Evolutionary conservation across 2,329 filamentous ascomycete genomes (phyloP).

Genomic region (Epichloe elymi): DNA sequence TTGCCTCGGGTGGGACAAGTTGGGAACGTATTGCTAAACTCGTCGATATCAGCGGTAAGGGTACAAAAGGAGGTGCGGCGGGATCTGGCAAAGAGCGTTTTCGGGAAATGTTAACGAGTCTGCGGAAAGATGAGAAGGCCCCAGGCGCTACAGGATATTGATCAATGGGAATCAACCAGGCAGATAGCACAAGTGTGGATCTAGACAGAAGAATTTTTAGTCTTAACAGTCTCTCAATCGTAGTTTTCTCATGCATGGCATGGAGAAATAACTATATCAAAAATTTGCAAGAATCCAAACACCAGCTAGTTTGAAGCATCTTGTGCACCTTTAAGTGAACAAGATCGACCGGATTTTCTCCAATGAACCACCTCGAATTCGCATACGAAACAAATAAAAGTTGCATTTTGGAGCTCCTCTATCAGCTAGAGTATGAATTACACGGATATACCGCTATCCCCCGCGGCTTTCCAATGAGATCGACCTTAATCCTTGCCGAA

Average conservation of each 20-base stretch:
- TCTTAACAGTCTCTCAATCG: too few relatives aligned
- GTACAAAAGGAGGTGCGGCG: conserved; percentile 68
- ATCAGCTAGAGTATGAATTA: neutral
- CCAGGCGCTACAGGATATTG: conserved; percentile 53
- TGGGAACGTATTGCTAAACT: conserved; percentile 98
- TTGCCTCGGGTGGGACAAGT: conserved; percentile 84
- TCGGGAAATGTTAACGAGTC: conserved; percentile 72
- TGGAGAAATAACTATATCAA: neutral
- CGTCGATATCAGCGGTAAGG: conserved; percentile 94
- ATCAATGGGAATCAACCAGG: conserved; percentile 19
- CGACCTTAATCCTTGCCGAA: conserved; percentile 40
- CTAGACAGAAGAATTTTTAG: neutral
- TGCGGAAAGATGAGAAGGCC: conserved; percentile 88
- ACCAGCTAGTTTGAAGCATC: neutral
- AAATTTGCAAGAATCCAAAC: neutral
- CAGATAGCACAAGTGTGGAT: neutral
- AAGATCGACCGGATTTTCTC: neutral
- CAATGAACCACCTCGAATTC: neutral
- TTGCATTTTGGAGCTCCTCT: neutral
- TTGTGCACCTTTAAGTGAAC: too few relatives aligned
- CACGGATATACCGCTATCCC: neutral
- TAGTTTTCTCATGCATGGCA: neutral
- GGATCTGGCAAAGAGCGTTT: conserved; percentile 95
- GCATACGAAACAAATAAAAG: neutral
- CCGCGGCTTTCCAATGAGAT: neutral